Base-by-base conservation (phyloP, 306 rosid species). In the Sicyos baderoa region DNA sequence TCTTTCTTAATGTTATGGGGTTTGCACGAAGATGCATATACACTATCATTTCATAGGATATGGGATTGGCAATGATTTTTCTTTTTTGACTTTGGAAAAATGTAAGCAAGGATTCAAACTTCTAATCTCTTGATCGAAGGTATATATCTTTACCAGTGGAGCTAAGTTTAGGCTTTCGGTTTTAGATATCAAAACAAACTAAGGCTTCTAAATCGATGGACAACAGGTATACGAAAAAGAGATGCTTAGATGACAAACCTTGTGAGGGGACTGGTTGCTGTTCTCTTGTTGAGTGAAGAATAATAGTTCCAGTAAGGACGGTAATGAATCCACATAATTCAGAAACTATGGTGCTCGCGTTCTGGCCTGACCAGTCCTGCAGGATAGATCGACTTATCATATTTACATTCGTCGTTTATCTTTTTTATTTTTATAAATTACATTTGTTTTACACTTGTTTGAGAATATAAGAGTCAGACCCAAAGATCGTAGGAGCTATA, bases 301-400 rank as follows among this genome's bases (percentile, higher is more conserved):
- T 82, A 71, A 90, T 78, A 29, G 98, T 89, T 81, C 98, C 98
- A 0, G 98, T 83, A 71, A 93, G 88, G 64, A 93, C 93, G 15
- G 93, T 89, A 74, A 89, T 82, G 82, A 93, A 93, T 72, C 98
- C 98, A 75, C 97, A 89, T 77, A 93, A 72, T 80, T 89, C 98
- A 47, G 98, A 89, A 63, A 87, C 91, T 73, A 93, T 80, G 80
- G 89, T 88, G 82, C 83, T 88, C 14, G 44, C 83, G 68, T 80
- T 51, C 87, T 93, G 98, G 66, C 94, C 94, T 44, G 88, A 88
- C 98, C 98, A 93, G 76, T 93, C 98, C 98, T 93, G 84, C 72
- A 73, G 27, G 50, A 77, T 52, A 72, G 44, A 68, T 29, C 25
- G 14, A 53, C 55, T 53, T 54, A 72, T 18, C 62, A 53, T 53